A percentile compares a stretch with the other conserved stretches of the same genome.
Conservation (phyloP, 2,329 filamentous ascomycete species). For the Sporothrix pallida region DNA sequence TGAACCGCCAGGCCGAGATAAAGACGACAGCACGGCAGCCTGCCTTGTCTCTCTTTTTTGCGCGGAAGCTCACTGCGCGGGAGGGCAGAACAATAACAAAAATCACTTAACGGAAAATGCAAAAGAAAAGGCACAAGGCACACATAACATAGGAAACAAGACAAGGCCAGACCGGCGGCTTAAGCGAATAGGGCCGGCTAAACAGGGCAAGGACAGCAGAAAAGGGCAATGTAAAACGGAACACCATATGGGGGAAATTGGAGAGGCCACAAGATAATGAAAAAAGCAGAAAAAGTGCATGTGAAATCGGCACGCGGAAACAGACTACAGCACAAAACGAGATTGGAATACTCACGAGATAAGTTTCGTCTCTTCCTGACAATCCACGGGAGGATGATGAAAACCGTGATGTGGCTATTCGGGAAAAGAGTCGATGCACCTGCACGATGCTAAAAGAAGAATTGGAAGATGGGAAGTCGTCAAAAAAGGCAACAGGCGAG, state of each 20-base stretch:
- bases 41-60: not conserved
- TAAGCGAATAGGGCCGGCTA: slow-evolving; percentile 22
- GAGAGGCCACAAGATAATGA: not conserved
- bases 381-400: not conserved
- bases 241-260: slow-evolving; percentile 6
- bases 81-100: not conserved
- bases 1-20: not conserved
- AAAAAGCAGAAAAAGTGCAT: not conserved
- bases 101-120: not conserved
- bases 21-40: slow-evolving; percentile 18
- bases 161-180: slow-evolving; percentile 2
- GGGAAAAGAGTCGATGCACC: not conserved
- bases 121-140: slow-evolving; percentile 1
- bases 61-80: not conserved
- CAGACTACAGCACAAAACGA: not conserved
- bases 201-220: not conserved
- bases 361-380: not conserved
- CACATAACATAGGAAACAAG: not conserved
- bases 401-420: not conserved
- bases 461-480: not conserved
- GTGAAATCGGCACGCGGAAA: not conserved
- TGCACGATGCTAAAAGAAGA: slow-evolving; percentile 16
- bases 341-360: not conserved
- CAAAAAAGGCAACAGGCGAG: slow-evolving; percentile 16
- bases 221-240: not conserved